Evolutionary conservation across 371 early-diverging fungal genomes (phyloP).

Genomic region (Capillidium heterosporum): DNA sequence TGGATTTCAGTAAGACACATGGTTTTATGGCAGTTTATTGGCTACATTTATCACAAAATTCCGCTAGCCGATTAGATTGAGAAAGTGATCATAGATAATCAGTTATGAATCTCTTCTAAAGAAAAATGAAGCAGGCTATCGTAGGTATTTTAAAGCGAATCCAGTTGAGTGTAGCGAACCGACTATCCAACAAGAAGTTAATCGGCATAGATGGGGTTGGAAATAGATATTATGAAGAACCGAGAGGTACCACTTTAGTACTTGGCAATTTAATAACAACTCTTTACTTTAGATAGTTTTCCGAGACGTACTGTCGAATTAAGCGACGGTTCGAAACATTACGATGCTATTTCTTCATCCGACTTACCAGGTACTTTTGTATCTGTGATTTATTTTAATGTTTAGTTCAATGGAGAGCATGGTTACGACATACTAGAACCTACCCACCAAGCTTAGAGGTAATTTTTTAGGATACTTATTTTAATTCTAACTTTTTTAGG

Average conservation of each 20-base stretch:
- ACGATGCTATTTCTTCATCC: background rate
- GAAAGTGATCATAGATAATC: too few relatives aligned
- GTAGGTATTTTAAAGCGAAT: too few relatives aligned
- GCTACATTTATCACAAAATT: too few relatives aligned
- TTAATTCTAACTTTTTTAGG: background rate
- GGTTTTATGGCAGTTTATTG: too few relatives aligned
- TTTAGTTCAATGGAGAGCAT: background rate
- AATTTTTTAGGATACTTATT: too few relatives aligned
- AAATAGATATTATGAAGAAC: background rate
- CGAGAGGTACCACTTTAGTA: background rate
- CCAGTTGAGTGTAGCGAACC: too few relatives aligned
- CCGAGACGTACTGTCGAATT: background rate
- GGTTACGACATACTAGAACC: background rate
- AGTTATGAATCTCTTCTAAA: too few relatives aligned
- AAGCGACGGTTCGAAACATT: background rate
- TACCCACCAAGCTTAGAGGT: background rate
- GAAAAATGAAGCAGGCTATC: too few relatives aligned
- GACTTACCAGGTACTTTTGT: background rate
- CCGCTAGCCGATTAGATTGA: too few relatives aligned
- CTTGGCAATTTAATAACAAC: too few relatives aligned
- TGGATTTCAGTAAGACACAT: too few relatives aligned
- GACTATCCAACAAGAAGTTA: background rate
- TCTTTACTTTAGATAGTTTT: background rate
- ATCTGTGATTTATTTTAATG: too few relatives aligned
- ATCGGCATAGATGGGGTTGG: background rate